phyloP scores from a whole-genome alignment of 2,329 filamentous ascomycete species.

The Penicillium sumatraense region DNA sequence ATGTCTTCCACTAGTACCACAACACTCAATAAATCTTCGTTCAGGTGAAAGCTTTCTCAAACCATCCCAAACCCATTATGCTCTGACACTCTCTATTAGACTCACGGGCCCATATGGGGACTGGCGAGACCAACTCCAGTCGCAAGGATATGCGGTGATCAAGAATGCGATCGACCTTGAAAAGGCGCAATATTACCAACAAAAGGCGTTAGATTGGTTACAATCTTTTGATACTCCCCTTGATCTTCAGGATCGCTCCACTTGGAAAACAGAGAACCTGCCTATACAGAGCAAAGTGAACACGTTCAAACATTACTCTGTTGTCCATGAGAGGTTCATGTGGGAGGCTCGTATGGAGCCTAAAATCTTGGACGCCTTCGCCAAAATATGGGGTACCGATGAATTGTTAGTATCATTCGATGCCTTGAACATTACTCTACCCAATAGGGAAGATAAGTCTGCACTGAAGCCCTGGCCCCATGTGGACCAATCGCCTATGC shows the following conservation, averaged over 20 bases:
- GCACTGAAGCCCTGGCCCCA: slow-evolving; percentile 31
- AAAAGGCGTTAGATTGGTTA: slow-evolving; percentile 26
- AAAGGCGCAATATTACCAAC: slow-evolving; percentile 22
- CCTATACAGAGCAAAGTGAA: slow-evolving; percentile 21
- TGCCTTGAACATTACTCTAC: slow-evolving; percentile 24
- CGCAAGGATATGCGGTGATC: slow-evolving; percentile 21
- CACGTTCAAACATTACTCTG: slow-evolving; percentile 21
- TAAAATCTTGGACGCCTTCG: slow-evolving; percentile 21
- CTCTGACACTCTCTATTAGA: not conserved
- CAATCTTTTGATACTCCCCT: slow-evolving; percentile 17
- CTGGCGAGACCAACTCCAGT: slow-evolving; percentile 23
- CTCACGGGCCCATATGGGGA: slow-evolving; percentile 18
- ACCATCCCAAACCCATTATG: not conserved
- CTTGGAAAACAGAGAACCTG: slow-evolving; percentile 20
- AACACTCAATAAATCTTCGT: not conserved
- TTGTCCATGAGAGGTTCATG: slow-evolving; percentile 27
- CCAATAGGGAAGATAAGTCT: slow-evolving; percentile 20
- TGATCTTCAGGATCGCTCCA: slow-evolving; percentile 20
- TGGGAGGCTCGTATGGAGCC: slow-evolving; percentile 27
- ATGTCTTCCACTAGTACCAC: not conserved
- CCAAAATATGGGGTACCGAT: slow-evolving; percentile 26
- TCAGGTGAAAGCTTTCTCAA: not conserved
- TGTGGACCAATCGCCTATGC: slow-evolving; percentile 35
- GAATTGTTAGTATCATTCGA: slow-evolving; percentile 27
- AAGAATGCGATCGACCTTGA: slow-evolving; percentile 21